Evolutionary conservation across 1,284 basidiomycete species (phyloP).

Genomic region (Peniophora sp.): DNA sequence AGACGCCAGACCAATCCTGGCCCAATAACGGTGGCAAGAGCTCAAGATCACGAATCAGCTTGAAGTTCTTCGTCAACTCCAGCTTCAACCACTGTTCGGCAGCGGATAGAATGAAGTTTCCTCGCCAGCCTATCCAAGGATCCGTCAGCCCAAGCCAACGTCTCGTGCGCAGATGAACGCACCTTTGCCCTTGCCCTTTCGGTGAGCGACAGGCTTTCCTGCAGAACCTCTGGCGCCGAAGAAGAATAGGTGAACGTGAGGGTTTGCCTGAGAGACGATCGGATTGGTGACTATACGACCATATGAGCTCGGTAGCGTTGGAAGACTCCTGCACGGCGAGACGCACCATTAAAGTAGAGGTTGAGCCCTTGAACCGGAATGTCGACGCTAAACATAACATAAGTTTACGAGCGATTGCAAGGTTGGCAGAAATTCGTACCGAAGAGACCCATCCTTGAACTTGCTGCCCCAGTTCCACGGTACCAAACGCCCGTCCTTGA

Average conservation of each 20-base stretch:
- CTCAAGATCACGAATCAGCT: conserved; percentile 89
- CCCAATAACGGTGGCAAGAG: conserved; percentile 83
- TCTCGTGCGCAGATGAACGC: conserved; percentile 3
- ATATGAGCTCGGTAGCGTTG: neutral
- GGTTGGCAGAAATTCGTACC: conserved; percentile 31
- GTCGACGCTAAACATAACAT: conserved; percentile 57
- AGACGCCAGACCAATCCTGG: conserved; percentile 93
- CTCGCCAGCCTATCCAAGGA: conserved; percentile 72
- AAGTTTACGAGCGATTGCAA: neutral
- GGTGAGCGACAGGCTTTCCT: conserved; percentile 87
- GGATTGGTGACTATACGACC: conserved; percentile 77
- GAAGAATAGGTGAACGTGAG: conserved; percentile 98
- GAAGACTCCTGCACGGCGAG: neutral
- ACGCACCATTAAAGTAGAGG: conserved; percentile 80
- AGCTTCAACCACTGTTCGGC: conserved; percentile 91
- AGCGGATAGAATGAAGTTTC: conserved; percentile 90
- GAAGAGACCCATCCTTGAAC: conserved; percentile 87
- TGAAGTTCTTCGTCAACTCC: conserved; percentile 93
- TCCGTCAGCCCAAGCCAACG: no score
- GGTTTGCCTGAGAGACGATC: conserved; percentile 94
- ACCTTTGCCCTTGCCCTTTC: conserved; percentile 90
- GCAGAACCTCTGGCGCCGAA: conserved; percentile 92
- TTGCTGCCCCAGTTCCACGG: conserved; percentile 95
- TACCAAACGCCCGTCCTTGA: conserved; percentile 71
- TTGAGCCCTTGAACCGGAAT: conserved; percentile 92